A percentile compares a stretch with the other conserved stretches of the same genome.
These are phyloP conservation scores for Boletus fagicola DNA, from an alignment of 768 basidiomycete species.

Conservation along the genomic window DNA sequence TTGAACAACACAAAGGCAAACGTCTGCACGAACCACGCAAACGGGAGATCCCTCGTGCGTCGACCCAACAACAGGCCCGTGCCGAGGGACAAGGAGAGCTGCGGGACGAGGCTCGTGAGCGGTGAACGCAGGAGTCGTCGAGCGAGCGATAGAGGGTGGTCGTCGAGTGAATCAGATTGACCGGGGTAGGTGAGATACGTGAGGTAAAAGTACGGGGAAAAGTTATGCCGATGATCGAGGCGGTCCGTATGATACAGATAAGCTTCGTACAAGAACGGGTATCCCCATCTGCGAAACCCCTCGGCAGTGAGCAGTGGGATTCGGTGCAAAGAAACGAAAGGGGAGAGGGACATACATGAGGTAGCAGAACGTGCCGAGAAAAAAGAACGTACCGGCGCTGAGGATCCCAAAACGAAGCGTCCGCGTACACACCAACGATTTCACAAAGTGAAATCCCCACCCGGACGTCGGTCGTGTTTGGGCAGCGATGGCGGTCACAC, in stretches of 20 bases:
- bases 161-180: conserved; percentile 15
- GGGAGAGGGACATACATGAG: conserved; percentile 56
- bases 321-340: neutral
- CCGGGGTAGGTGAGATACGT: conserved; percentile 83
- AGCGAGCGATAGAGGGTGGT: conserved; percentile 33
- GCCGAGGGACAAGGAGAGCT: conserved; percentile 68
- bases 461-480: conserved; percentile 18
- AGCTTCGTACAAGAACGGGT: conserved; percentile 87
- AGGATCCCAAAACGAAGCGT: conserved; percentile 65
- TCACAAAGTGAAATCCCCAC: conserved; percentile 30
- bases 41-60: conserved; percentile 58
- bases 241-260: conserved; percentile 91
- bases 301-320: neutral
- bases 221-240: conserved; percentile 96
- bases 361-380: conserved; percentile 66
- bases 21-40: conserved; percentile 93
- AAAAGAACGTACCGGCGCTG: conserved; percentile 65
- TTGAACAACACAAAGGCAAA: conserved; percentile 92
- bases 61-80: conserved; percentile 72
- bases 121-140: conserved; percentile 61
- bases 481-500: conserved; percentile 41
- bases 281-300: conserved; percentile 75
- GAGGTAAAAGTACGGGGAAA: conserved; percentile 95
- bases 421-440: conserved; percentile 45
- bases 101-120: conserved; percentile 79